These are phyloP conservation scores for Bjerkandera adusta DNA, from an alignment of 1,284 basidiomycete species.

Conservation along the genomic window DNA sequence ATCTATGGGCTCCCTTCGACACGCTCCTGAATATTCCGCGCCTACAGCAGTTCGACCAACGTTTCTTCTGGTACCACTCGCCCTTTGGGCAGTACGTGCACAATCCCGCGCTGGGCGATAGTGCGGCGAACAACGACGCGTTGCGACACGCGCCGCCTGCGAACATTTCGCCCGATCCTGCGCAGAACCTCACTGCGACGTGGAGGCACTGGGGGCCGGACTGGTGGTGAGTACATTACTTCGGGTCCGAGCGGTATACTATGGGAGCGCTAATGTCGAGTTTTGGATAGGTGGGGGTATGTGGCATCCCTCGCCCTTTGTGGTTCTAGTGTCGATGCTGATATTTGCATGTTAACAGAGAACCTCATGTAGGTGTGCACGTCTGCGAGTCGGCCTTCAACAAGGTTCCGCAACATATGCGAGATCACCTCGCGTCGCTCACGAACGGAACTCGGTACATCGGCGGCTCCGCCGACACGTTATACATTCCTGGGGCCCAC, in stretches of 20 bases:
- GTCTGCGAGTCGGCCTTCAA: slow-evolving; percentile 42
- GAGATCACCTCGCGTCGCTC: slow-evolving; percentile 35
- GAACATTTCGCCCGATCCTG: slow-evolving; percentile 39
- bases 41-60: slow-evolving; percentile 42
- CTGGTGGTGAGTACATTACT: slow-evolving; percentile 39
- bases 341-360: slow-evolving; percentile 26
- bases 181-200: slow-evolving; percentile 33
- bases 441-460: slow-evolving; percentile 37
- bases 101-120: slow-evolving; percentile 34
- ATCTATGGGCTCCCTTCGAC: slow-evolving; percentile 52
- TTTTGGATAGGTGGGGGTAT: no score
- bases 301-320: no score
- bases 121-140: slow-evolving; percentile 16
- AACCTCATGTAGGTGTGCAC: slow-evolving; percentile 41
- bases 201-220: slow-evolving; percentile 40
- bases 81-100: slow-evolving; percentile 41
- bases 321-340: neutral
- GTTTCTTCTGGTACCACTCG: slow-evolving; percentile 48
- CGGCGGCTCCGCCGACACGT: slow-evolving; percentile 48
- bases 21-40: slow-evolving; percentile 49
- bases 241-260: neutral
- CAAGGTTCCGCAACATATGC: slow-evolving; percentile 33
- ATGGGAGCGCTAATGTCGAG: neutral
- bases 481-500: slow-evolving; percentile 45
- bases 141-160: slow-evolving; percentile 35